Evolutionary conservation across 2,329 filamentous ascomycete genomes (phyloP), one percentile per base, ranked within the genome.

Genomic region (Westerdykella sp.): DNA sequence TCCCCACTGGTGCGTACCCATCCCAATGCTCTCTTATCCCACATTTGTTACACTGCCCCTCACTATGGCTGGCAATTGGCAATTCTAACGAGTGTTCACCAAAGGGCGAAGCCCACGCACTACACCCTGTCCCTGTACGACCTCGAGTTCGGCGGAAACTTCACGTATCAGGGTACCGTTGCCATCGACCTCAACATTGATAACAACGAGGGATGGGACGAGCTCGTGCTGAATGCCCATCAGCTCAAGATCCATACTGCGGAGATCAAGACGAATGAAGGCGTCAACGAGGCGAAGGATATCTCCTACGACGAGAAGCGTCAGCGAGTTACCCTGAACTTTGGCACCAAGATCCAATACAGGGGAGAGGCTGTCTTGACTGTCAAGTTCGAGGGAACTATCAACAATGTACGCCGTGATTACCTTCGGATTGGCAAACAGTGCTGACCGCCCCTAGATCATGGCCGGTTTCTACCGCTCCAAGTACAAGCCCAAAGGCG

Each of bases 401-500:
- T 95, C 69, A 95, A 95, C 74, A 87, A 87, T 62, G 80, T 85
- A 47, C 34, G 60, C 52, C 2, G 14, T 13, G n/a, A 7, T n/a
- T 6, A 22, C 12, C 9, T 11, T 15, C 2, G n/a, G 6, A 6
- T 13, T 37, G 37, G 46, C 37, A 14, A 42, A 16, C 14, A 39
- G 14, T 15, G 31, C 6, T 12, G 7, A 30, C 23, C 16, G 10
- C 23, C 22, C 25, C 36, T 21, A 67, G 65, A 53, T 67, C 51
- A 95, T 95, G 88, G 84, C 87, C 46, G 89, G 90, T 34, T 95
- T 95, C 75, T 95, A 93, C 70, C 83, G 89, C 53, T 90, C 87
- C 60, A 89, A 93, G 72, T 98, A 98, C 71, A 95, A 88, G 74
- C 87, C 90, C 14, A 71, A 78, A 42, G 81, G 78, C 32, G 73